Evolutionary conservation across 2,329 filamentous ascomycete species (phyloP), one percentile per base, ranked within the genome.

Genomic region (Thelonectria discophora): DNA sequence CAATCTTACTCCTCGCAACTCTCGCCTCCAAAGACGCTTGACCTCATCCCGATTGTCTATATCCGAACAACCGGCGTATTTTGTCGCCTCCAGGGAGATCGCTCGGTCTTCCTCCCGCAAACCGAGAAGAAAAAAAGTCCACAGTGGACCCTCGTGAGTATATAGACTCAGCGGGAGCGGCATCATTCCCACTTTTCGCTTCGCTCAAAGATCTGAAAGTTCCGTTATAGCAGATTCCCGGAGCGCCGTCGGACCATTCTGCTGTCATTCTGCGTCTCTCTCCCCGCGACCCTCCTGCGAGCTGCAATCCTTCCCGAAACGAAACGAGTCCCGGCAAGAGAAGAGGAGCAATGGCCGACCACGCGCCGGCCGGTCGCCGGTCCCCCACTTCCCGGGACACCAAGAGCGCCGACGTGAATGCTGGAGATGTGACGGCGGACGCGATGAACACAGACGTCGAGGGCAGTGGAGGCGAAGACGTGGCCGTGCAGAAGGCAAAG

Each of bases 381-480:
- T 27, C 54, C 58, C 64, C 67, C 66, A 69, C 58, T 60, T 65
- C 48, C 63, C 66, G 55, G 24, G 55, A 56, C 3, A 39, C 54
- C 11, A 27, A 54, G 42, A 30, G 34, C 13, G n/a, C 46, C 21
- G 21, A 24, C 21, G 21, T 24, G 21, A 24, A 24, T 30, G 17
- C 13, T 7, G 27, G 5, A 11, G 51, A 40, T 27, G 48, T 40
- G 37, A 15, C 2, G 4, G 37, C 17, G n/a, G 56, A 46, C 21
- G 17, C 27, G 4, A 42, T 32, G 4, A 42, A 48, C 20, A 32
- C 32, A 13, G 37, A 65, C 51, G 27, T 58, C 30, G 56, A 64
- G 46, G 61, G 53, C 40, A 61, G 49, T 40, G 55, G 63, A 57
- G 60, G 55, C 27, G 56, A 65, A 4, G 58, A 59, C 30, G 15